Evolutionary conservation across 2,329 filamentous ascomycete genomes (phyloP), one percentile per base, ranked within the genome.

Genomic region (Verruconis gallopava): DNA sequence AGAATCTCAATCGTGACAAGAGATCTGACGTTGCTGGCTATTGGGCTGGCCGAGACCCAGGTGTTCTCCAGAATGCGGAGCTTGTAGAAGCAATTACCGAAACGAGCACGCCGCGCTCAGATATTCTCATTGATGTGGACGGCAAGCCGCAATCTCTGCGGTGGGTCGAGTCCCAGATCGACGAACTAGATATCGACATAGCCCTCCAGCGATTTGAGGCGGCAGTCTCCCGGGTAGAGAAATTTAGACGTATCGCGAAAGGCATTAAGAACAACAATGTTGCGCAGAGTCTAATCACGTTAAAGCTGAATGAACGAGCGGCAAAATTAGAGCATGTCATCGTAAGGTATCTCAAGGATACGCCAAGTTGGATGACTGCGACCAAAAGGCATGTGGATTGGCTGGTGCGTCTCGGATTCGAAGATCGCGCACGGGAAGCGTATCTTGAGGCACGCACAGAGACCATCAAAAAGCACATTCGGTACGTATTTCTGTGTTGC

Each of bases 61-160:
- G 79, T 1, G 68, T 88, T 18, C 67, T 88, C 33, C 81, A 85
- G 54, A 86, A 88, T 59, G 77, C 81, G 0, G 83, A 89, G 45
- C 66, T 91, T 2, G 71, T 93, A 12, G 85, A 91, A 55, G 81
- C 76, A 5, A 63, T 86, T 6, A 85, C 85, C 3, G 60, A 62
- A 4, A 60, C 55, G 2, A 77, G 79, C 47, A 77, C 28, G 13
- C 84, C 93, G 57, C 66, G 67, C 30, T 65, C 66, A 14, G 75
- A 69, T 47, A 81, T 94, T 64, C 74, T 94, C 43, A 88, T 98
- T 50, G 91, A 98, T 53, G 85, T 94, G 12, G 91, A 96, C 53
- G 91, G 91, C 38, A 93, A 93, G 54, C 88, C 95, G 59, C 85
- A 96, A 57, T 95, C 91, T 56, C 72, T 98, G 37, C 82, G 89